Evolutionary conservation across 2,329 filamentous ascomycete species (phyloP).

Genomic region (Pleomassaria siparia): DNA sequence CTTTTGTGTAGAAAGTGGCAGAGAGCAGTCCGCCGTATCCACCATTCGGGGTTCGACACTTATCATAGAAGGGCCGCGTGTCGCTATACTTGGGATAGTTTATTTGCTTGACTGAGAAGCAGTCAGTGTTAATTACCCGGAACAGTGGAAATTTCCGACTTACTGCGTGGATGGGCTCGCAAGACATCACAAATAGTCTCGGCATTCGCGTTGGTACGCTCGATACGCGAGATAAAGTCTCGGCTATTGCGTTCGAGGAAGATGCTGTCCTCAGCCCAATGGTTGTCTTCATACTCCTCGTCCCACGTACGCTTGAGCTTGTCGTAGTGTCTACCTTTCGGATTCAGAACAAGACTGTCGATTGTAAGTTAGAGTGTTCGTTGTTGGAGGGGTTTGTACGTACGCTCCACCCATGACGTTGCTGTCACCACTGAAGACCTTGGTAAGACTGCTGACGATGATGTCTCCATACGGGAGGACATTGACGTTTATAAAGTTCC

Average conservation of each 20-base stretch:
- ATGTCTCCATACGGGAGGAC: slow-evolving; percentile 87
- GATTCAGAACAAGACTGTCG: slow-evolving; percentile 60
- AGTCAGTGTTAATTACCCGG: too few species aligned
- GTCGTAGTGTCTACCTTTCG: slow-evolving; percentile 69
- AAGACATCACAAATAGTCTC: slow-evolving; percentile 79
- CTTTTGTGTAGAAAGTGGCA: slow-evolving; percentile 71
- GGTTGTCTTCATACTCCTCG: slow-evolving; percentile 78
- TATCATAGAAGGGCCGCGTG: slow-evolving; percentile 74
- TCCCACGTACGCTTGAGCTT: slow-evolving; percentile 67
- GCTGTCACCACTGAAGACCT: slow-evolving; percentile 95
- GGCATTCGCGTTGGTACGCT: slow-evolving; percentile 81
- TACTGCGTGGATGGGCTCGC: slow-evolving; percentile 56
- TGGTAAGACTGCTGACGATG: slow-evolving; percentile 92
- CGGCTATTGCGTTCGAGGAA: slow-evolving; percentile 97
- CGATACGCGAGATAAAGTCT: slow-evolving; percentile 81
- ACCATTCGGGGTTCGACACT: slow-evolving; percentile 69
- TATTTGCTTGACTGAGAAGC: slow-evolving; percentile 67
- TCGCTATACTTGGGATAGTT: slow-evolving; percentile 84
- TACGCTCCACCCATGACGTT: slow-evolving; percentile 94
- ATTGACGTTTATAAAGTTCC: slow-evolving; percentile 94
- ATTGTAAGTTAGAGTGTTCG: slow-evolving; percentile 8
- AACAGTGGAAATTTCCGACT: too few species aligned
- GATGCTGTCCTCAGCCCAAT: slow-evolving; percentile 91
- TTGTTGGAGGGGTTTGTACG: slow-evolving; percentile 8
- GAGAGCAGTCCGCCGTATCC: slow-evolving; percentile 92